phyloP scores from a whole-genome alignment of 2,329 filamentous ascomycete genomes.

The Botryotinia globosa region DNA sequence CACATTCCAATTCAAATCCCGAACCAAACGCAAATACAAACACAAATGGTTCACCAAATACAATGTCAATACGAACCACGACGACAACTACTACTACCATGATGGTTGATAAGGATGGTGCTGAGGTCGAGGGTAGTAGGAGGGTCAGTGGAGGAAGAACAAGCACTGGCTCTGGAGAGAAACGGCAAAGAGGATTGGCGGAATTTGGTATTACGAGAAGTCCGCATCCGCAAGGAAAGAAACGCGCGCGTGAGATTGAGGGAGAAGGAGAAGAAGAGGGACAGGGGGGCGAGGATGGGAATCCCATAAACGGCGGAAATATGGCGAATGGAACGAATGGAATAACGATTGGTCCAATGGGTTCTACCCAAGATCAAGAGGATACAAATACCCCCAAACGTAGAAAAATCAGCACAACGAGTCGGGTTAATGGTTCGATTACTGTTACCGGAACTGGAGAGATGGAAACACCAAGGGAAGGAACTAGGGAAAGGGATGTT shows the following conservation, averaged over 20 bases:
- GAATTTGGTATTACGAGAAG: slow-evolving; percentile 14
- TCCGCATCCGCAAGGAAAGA: neutral
- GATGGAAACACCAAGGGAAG: neutral
- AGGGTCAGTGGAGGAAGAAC: neutral
- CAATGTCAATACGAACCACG: neutral
- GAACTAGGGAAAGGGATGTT: neutral
- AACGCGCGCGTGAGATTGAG: neutral
- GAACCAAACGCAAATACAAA: neutral
- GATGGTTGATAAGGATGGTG: neutral
- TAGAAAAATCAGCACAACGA: neutral
- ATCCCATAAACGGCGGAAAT: neutral
- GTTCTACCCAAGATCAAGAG: neutral
- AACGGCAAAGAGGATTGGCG: slow-evolving; percentile 11
- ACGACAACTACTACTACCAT: neutral
- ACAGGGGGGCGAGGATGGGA: neutral
- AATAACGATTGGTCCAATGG: neutral
- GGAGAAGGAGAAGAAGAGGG: neutral
- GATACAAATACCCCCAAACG: neutral
- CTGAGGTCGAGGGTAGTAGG: neutral
- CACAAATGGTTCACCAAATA: neutral
- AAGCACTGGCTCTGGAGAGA: neutral
- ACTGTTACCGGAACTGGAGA: neutral
- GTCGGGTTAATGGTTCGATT: neutral
- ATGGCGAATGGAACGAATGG: neutral
- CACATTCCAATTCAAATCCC: neutral